phyloP scores from a whole-genome alignment of 176 grass and related monocot genomes.

The Rhynchospora breviuscula region DNA sequence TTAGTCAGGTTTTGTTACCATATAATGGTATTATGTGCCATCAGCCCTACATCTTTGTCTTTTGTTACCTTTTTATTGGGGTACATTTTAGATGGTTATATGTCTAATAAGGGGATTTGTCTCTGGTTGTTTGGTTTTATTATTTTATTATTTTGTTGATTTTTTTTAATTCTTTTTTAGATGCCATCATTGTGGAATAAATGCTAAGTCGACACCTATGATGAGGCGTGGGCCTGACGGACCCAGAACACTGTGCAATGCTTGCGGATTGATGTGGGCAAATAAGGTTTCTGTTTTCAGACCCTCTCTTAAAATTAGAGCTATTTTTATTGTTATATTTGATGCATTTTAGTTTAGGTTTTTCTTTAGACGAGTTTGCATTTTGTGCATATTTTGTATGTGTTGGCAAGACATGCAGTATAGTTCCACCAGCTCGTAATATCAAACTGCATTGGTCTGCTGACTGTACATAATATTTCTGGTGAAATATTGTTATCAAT shows the following conservation, averaged over 20 bases:
- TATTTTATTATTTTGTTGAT: background rate
- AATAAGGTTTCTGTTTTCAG: constrained; percentile 64
- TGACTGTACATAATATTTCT: background rate
- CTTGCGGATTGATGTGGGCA: constrained; percentile 98
- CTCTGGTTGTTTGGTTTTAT: background rate
- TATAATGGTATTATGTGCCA: background rate
- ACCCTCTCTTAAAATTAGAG: background rate
- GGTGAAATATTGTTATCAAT: background rate
- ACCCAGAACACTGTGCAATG: constrained; percentile 95
- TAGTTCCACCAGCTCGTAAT: background rate
- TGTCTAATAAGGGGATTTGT: background rate
- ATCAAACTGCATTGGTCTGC: background rate
- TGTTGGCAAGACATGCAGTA: background rate
- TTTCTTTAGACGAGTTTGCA: constrained; percentile 23
- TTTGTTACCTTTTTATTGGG: too few relatives aligned
- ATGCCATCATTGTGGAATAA: constrained; percentile 89
- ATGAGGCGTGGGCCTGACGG: constrained; percentile 96
- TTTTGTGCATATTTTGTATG: background rate
- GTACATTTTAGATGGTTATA: background rate
- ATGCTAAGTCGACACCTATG: constrained; percentile 74
- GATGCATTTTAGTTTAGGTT: background rate
- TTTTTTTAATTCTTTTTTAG: constrained; percentile 29
- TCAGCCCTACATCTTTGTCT: background rate
- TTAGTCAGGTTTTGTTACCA: background rate
- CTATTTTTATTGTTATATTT: background rate